phyloP scores from a whole-genome alignment of 2,329 filamentous ascomycete species.

The Sporothrix variecibatus region DNA sequence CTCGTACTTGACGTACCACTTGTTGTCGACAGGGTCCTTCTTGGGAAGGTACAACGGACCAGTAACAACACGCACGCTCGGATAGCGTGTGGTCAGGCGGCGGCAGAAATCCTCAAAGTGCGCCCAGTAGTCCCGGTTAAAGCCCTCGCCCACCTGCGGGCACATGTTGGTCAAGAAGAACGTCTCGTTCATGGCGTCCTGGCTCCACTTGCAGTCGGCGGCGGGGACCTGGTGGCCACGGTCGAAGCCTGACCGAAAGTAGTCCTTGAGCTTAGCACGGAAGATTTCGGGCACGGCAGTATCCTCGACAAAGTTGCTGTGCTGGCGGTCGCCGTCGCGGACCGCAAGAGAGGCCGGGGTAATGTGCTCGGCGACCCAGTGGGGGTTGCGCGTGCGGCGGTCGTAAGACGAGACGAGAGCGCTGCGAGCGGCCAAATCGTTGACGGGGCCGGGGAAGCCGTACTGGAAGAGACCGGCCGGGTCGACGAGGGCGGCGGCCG shows the following conservation, averaged over 20 bases:
- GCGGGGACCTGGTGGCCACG: constrained; percentile 96
- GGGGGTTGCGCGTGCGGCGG: constrained; percentile 84
- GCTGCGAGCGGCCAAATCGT: constrained; percentile 74
- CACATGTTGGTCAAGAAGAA: constrained; percentile 97
- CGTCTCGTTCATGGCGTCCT: constrained; percentile 91
- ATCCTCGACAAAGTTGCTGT: constrained; percentile 85
- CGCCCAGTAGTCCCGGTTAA: constrained; percentile 99
- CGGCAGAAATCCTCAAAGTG: constrained; percentile 98
- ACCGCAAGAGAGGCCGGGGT: constrained; percentile 78
- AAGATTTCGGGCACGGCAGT: constrained; percentile 77
- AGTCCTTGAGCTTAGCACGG: constrained; percentile 87
- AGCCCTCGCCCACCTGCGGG: constrained; percentile 95
- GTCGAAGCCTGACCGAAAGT: constrained; percentile 92
- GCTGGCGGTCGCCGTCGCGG: constrained; percentile 77
- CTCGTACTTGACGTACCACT: constrained; percentile 95
- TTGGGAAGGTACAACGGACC: constrained; percentile 91
- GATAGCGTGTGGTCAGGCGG: constrained; percentile 75
- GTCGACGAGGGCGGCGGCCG: constrained; percentile 59
- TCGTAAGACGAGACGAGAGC: constrained; percentile 88
- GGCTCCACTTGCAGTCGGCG: constrained; percentile 94
- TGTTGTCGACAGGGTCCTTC: constrained; percentile 77
- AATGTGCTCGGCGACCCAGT: constrained; percentile 97
- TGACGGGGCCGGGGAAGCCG: constrained; percentile 87
- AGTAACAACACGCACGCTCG: constrained; percentile 86
- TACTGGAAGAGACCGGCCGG: constrained; percentile 78